Base-by-base conservation (phyloP, 345 rosid genomes). In the Cardamine resedifolia region DNA sequence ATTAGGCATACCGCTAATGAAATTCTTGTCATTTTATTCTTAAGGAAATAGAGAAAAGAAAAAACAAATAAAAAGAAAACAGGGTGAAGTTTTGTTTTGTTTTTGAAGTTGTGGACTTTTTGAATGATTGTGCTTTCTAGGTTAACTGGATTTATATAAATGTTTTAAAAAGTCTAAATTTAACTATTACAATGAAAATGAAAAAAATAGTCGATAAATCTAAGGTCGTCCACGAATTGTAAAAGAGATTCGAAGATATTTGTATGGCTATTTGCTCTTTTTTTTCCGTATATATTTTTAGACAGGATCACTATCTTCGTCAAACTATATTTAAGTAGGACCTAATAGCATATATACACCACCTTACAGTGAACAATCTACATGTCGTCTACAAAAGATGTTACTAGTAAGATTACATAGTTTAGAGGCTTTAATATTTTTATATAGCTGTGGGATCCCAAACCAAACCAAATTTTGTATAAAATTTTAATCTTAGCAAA, bases 21-120 rank as follows among this genome's bases (percentile, higher is more conserved):
- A 6, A 10, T 2, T 71, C 26, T 71, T 71, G 62, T 44, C 75
- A 71, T 71, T 38, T 70, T 58, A 23, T 15, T 50, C 31, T 55
- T 16, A 9, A 10, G 11, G 20, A 60, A 12, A 39, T 39, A 39
- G 33, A 57, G 18, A 14, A 11, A 14, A 34, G 18, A 28, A 57
- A n/a, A n/a, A n/a, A n/a, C n/a, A n/a, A n/a, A n/a, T n/a, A n/a
- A n/a, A 8, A 15, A 3, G 6, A 30, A 9, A 26, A 47, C 4
- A 45, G 3, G 27, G 14, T 58, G 10, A 58, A 1, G 2, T 9
- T 15, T 66, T 23, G 4, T 39, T 26, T 4, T 11, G 6, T 34
- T 58, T 19, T 36, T 15, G 1, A 47, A 30, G 21, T 34, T 20
- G 18, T 21, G 27, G 6, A 14, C 4, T 6, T 57, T 44, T 28